Conservation (phyloP, 371 early-diverging fungal species). For the Mucor saturninus region DNA sequence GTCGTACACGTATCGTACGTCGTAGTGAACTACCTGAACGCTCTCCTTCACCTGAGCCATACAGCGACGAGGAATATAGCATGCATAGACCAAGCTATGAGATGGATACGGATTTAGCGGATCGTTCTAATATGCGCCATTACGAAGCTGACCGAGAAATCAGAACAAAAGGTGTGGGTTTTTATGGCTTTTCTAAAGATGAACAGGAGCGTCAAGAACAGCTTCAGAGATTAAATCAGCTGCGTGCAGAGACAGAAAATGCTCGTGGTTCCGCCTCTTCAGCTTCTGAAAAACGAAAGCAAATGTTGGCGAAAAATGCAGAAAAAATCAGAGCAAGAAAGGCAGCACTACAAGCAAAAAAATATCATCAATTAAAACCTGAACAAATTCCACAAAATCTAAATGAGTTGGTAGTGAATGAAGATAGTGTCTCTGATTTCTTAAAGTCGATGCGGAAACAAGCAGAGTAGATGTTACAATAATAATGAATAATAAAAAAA, state of each 20-base stretch:
- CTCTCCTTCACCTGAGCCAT: slow-evolving; percentile 13
- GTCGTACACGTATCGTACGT: slow-evolving; percentile 74
- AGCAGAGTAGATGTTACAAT: slow-evolving; percentile 18
- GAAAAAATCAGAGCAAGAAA: slow-evolving; percentile 46
- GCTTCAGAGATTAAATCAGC: slow-evolving; percentile 62
- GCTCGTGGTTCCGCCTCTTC: slow-evolving; percentile 43
- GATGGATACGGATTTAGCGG: slow-evolving; percentile 21
- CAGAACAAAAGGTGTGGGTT: slow-evolving; percentile 77
- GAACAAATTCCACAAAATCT: slow-evolving; percentile 10
- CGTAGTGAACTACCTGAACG: slow-evolving; percentile 59
- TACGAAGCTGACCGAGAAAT: slow-evolving; percentile 66
- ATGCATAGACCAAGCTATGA: slow-evolving; percentile 6
- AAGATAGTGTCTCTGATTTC: slow-evolving; percentile 39
- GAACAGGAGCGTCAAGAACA: slow-evolving; percentile 72
- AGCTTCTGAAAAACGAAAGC: slow-evolving; percentile 53
- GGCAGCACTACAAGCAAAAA: slow-evolving; percentile 39
- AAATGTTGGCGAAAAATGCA: slow-evolving; percentile 52
- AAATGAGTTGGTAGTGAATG: slow-evolving; percentile 25
- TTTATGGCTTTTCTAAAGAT: slow-evolving; percentile 73
- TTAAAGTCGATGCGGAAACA: slow-evolving; percentile 35
- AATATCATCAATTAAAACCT: slow-evolving; percentile 23
- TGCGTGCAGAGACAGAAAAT: slow-evolving; percentile 62
- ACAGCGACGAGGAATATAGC: slow-evolving; percentile 14
- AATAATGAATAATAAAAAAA: no score
- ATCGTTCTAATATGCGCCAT: slow-evolving; percentile 41